Evolutionary conservation across 441 rosid species (phyloP), one percentile per base, ranked within the genome.

Genomic region (Gossypium schwendimanii): DNA sequence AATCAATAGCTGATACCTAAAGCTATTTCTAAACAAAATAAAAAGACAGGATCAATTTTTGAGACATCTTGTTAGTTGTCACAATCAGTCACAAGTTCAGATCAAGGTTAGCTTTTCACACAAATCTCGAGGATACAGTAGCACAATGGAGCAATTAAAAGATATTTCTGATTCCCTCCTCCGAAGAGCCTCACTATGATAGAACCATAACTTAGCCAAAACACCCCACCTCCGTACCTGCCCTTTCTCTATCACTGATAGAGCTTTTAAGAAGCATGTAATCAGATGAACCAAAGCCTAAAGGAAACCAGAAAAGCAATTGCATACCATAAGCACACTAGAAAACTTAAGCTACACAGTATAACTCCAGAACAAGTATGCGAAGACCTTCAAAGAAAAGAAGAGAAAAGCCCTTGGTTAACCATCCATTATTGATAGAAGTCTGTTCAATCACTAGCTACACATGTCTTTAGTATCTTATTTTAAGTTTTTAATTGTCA

Each of bases 281-380:
- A 36, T 36, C 67, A 9, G 49, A 63, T 17, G 15, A 17, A 17
- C 26, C 63, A 31, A 58, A 58, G 63, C 49, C 28, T 20, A 21
- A 63, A 63, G 53, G 49, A 64, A 63, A 64, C 69, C 54, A 41
- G 8, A 64, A 63, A 36, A 41, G 53, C 69, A 64, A 44, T 20
- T 41, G 69, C 18, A 64, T n/a, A 64, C 18, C 5, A 3, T 41
- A 41, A 64, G 69, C 49, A 63, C 26, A 12, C 17, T 11, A 41
- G 17, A 44, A 64, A 64, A 44, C 11, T 21, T 21, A 21, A 44
- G 54, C 54, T 44, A 44, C 54, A 64, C 69, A 44, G 47, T 12
- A 31, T 21, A 64, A 64, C 69, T 14, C 69, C 69, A 21, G 18
- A 44, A 44, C 69, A 45, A 64, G 31, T 20, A 41, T 64, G 21